phyloP scores from a whole-genome alignment of 2,329 filamentous ascomycete species.

The Microdochium bolleyi region DNA sequence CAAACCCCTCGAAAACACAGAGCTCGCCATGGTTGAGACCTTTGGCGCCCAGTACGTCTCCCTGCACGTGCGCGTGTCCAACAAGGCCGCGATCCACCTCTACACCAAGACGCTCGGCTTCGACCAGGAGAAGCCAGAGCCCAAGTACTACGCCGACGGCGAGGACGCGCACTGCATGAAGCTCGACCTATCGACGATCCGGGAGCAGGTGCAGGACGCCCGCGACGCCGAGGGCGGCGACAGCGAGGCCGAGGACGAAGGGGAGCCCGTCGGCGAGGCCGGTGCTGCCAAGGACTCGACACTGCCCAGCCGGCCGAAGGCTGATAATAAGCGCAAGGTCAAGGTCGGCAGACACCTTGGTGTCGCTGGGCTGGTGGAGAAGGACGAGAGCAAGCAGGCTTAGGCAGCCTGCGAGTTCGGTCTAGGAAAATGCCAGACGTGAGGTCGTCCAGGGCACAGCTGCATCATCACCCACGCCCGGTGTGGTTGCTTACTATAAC shows the following conservation, averaged over 20 bases:
- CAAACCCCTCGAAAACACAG: constrained; percentile 29
- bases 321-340: constrained; percentile 72
- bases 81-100: constrained; percentile 81
- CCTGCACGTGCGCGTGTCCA: constrained; percentile 90
- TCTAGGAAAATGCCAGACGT: not conserved
- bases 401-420: not conserved
- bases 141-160: constrained; percentile 94
- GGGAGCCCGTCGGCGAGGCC: constrained; percentile 60
- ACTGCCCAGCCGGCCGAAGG: constrained; percentile 22
- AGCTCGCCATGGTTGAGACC: constrained; percentile 94
- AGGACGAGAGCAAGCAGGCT: constrained; percentile 49
- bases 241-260: constrained; percentile 41
- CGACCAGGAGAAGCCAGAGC: constrained; percentile 75
- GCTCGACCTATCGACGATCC: constrained; percentile 62
- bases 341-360: constrained; percentile 76
- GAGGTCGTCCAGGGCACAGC: not conserved
- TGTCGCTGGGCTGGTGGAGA: constrained; percentile 70
- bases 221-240: not conserved
- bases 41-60: constrained; percentile 89
- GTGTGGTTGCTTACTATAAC: no score
- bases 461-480: not conserved
- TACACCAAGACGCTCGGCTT: constrained; percentile 92
- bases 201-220: constrained; percentile 36
- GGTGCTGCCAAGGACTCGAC: constrained; percentile 41
- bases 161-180: constrained; percentile 95